A percentile compares a stretch with the other conserved stretches of the same genome.
Evolutionary conservation across 1,284 basidiomycete species (phyloP).

Genomic region (Pseudozyma tsukubaensis): DNA sequence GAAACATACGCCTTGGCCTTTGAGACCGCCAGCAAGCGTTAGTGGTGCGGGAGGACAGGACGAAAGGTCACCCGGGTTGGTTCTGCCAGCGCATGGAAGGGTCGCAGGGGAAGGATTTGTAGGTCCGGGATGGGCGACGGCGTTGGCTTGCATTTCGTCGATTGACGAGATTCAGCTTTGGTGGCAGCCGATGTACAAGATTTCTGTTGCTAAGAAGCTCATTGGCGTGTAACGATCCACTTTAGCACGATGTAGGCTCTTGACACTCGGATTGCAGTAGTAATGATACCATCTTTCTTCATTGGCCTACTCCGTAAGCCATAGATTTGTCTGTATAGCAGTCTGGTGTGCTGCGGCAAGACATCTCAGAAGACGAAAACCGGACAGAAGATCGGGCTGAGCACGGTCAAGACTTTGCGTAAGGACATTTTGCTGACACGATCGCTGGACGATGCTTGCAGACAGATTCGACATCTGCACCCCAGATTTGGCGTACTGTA

Average conservation of each 20-base stretch:
- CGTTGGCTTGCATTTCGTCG: constrained; percentile 40
- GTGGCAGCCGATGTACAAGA: constrained; percentile 57
- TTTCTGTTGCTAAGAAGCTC: constrained; percentile 50
- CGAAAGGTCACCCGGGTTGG: constrained; percentile 42
- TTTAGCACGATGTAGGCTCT: not conserved
- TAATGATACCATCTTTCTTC: not conserved
- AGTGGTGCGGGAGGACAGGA: constrained; percentile 11
- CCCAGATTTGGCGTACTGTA: too few relatives aligned
- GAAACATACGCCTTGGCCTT: constrained; percentile 44
- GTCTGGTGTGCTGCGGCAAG: too few relatives aligned
- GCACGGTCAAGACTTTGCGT: too few relatives aligned
- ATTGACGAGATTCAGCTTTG: constrained; percentile 56
- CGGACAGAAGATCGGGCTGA: too few relatives aligned
- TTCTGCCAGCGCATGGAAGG: constrained; percentile 48
- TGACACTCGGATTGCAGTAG: not conserved
- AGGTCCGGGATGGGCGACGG: constrained; percentile 43
- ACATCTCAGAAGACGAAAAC: too few relatives aligned
- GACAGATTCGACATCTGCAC: too few relatives aligned
- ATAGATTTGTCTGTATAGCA: too few relatives aligned
- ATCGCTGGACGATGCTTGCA: too few relatives aligned
- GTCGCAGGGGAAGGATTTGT: constrained; percentile 54
- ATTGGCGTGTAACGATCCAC: constrained; percentile 23
- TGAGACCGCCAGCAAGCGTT: constrained; percentile 22
- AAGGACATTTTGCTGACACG: too few relatives aligned
- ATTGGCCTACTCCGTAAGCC: not conserved